These are phyloP conservation scores for Jatropha curcas DNA, from an alignment of 345 rosid genomes.

Conservation along the genomic window DNA sequence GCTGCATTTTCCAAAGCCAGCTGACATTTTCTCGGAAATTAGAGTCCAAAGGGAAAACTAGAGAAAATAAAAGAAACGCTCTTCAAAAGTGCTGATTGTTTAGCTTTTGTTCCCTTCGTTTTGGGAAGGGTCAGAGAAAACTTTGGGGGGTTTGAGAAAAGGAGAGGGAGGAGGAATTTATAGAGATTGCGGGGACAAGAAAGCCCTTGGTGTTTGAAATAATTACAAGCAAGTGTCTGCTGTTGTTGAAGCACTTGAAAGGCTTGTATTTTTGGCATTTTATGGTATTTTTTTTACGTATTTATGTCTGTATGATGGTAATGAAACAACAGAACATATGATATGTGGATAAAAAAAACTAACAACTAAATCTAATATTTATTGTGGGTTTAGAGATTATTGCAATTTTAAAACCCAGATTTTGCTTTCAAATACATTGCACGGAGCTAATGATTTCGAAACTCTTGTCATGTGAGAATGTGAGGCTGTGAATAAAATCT, in stretches of 20 bases:
- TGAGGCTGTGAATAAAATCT: not conserved
- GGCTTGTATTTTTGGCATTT: not conserved
- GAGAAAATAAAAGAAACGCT: not conserved
- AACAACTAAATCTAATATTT: slow-evolving; percentile 7
- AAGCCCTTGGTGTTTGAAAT: slow-evolving; percentile 35
- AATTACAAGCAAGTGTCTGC: slow-evolving; percentile 43
- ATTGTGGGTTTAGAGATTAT: not conserved
- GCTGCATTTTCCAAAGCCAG: slow-evolving; percentile 70
- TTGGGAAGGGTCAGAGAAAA: not conserved
- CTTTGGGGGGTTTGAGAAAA: slow-evolving; percentile 28
- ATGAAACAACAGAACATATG: not conserved
- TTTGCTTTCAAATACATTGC: slow-evolving; percentile 19
- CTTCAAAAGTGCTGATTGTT: not conserved
- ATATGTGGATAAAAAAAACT: slow-evolving; percentile 11
- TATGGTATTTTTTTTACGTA: not conserved
- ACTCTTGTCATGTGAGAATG: not conserved
- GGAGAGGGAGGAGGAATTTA: slow-evolving; percentile 39
- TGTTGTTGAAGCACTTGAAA: slow-evolving; percentile 9
- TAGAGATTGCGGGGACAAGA: slow-evolving; percentile 17
- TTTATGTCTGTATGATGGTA: not conserved
- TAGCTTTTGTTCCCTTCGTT: not conserved
- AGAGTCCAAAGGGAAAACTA: not conserved
- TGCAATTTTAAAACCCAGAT: not conserved
- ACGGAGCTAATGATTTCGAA: slow-evolving; percentile 11
- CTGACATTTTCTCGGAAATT: slow-evolving; percentile 46